A percentile compares a stretch with the other conserved stretches of the same genome.
These are phyloP conservation scores for Capsella rubella DNA, from an alignment of 441 rosid species.

Conservation along the genomic window DNA sequence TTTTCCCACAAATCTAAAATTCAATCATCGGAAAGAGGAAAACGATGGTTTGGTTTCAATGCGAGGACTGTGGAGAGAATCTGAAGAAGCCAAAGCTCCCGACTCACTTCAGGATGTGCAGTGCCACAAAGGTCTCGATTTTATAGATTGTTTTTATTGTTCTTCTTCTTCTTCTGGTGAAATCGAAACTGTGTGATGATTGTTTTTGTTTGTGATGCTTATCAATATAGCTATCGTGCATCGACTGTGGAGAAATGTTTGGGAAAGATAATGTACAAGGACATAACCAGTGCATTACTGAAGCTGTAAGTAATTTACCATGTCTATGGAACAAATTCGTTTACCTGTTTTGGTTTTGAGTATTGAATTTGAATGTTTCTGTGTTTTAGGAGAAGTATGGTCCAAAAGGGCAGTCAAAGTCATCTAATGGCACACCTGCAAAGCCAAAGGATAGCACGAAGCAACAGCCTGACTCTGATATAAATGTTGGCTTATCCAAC, in stretches of 20 bases:
- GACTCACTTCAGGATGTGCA: slow-evolving; percentile 83
- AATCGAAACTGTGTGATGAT: slow-evolving; percentile 23
- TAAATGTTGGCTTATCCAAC: slow-evolving; percentile 73
- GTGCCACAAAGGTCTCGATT: slow-evolving; percentile 70
- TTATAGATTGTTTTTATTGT: neutral
- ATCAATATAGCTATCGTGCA: slow-evolving; percentile 76
- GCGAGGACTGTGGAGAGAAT: slow-evolving; percentile 93
- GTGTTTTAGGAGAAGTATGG: slow-evolving; percentile 87
- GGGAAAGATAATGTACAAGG: slow-evolving; percentile 78
- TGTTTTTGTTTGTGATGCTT: slow-evolving; percentile 11
- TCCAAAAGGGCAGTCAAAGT: slow-evolving; percentile 77
- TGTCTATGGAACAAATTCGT: neutral
- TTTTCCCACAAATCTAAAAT: neutral
- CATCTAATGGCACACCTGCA: slow-evolving; percentile 61
- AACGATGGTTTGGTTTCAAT: slow-evolving; percentile 97
- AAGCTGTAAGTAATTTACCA: slow-evolving; percentile 61
- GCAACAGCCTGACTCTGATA: slow-evolving; percentile 72
- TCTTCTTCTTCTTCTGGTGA: neutral
- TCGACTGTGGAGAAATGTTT: slow-evolving; percentile 89
- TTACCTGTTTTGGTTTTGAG: neutral
- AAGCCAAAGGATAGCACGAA: slow-evolving; percentile 62
- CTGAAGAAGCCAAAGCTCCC: slow-evolving; percentile 93
- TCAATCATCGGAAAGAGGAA: slow-evolving; percentile 17
- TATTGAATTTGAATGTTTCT: neutral
- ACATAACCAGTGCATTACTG: slow-evolving; percentile 89